Conservation (phyloP, 345 rosid genomes). For the Xanthoceras sorbifolium region DNA sequence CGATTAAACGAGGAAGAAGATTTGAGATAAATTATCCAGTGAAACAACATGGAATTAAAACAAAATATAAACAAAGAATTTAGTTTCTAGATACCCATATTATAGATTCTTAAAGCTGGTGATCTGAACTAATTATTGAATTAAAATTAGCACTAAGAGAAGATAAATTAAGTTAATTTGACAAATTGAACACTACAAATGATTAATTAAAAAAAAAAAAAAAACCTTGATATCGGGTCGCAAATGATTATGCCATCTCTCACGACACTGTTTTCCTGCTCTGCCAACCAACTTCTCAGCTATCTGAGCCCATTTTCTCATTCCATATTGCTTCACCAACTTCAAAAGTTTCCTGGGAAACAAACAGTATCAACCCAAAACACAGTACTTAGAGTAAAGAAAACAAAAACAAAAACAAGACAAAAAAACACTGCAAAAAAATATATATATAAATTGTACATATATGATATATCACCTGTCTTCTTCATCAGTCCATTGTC, state of each 20-base stretch:
- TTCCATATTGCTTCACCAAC: conserved; percentile 85
- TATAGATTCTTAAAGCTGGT: background rate
- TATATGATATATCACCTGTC: conserved; percentile 53
- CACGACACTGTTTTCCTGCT: conserved; percentile 97
- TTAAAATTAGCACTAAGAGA: too few relatives aligned
- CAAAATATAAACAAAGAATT: background rate
- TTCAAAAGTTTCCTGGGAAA: conserved; percentile 60
- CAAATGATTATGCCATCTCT: conserved; percentile 98
- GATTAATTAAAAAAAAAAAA: background rate
- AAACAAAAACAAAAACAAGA: background rate
- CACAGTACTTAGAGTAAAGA: background rate
- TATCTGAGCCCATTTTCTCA: conserved; percentile 85
- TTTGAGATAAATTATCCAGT: background rate
- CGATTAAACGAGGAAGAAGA: background rate
- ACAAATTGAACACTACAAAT: background rate
- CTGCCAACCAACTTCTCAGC: conserved; percentile 77
- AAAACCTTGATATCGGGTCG: conserved; percentile 89
- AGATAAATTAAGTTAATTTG: too few relatives aligned
- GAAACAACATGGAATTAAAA: background rate
- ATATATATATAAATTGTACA: too few relatives aligned
- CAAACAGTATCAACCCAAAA: conserved; percentile 6
- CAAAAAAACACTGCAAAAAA: too few relatives aligned
- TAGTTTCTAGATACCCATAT: background rate
- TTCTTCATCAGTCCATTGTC: conserved; percentile 96
- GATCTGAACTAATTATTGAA: background rate